Base-by-base conservation (phyloP, 176 grass and related monocot genomes). In the Poa annua region DNA sequence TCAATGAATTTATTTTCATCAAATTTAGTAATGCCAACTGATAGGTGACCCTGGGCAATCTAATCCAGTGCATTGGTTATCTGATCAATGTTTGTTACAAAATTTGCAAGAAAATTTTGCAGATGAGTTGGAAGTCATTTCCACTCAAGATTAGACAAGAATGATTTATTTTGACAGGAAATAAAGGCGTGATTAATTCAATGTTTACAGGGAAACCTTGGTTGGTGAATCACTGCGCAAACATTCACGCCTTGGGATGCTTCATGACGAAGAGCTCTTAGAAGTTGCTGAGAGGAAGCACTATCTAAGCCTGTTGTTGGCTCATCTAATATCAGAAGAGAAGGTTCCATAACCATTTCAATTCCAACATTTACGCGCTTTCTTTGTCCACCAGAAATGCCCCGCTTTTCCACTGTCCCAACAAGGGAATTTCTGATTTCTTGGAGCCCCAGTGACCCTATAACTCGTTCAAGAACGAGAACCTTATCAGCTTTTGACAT, bases 311-410 rank as follows among this genome's bases (percentile, higher is more conserved):
- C 93, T 36, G 93, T 93, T 59, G 93, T 96, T 65, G 93, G 93
- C 83, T 96, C 93, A 76, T 96, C 93, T 34, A 96, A 82, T 84
- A 96, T 93, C 84, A 96, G 87, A 77, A 93, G 83, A 84, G 90
- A 93, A 74, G 93, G 93, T 77, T 96, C 93, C 82, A 96, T 96
- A 44, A 93, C 93, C 93, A 96, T 89, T 86, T 96, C 93, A 79
- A 93, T 84, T 32, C 93, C 93, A 65, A 96, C 86, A 82, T 96
- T 96, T 54, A 96, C 91, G 32, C 93, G 88, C 66, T 93, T 96
- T 70, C 90, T 91, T 85, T 96, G 93, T 75, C 93, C 93, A 47
- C 93, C 93, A 36, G 93, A 96, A 84, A 96, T 89, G 53, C 90
- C 91, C 70, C 93, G 86, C 47, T 91, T 96, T 84, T 96, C 93